Evolutionary conservation across 768 basidiomycete species (phyloP).

Genomic region (Crepidotus variabilis): DNA sequence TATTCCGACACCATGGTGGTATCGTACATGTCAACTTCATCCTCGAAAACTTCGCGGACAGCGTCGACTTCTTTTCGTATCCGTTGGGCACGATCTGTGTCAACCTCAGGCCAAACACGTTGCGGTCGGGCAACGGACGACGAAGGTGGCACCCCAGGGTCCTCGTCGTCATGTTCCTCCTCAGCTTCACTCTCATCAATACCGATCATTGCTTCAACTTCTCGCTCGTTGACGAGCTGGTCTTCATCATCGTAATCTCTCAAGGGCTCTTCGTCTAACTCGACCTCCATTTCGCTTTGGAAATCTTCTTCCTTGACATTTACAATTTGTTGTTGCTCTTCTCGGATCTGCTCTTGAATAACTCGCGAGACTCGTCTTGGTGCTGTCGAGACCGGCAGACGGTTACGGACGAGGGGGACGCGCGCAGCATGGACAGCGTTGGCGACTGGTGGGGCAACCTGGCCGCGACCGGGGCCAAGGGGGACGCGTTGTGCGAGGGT

Average conservation of each 20-base stretch:
- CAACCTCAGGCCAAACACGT: conserved; percentile 72
- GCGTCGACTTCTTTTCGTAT: conserved; percentile 62
- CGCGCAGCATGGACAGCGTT: conserved; percentile 34
- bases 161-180: conserved; percentile 26
- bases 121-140: conserved; percentile 35
- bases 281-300: conserved; percentile 64
- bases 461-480: conserved; percentile 53
- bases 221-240: conserved; percentile 45
- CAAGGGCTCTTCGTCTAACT: conserved; percentile 37
- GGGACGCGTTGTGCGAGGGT: conserved; percentile 68
- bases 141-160: conserved; percentile 19
- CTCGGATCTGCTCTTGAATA: conserved; percentile 35
- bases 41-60: conserved; percentile 65
- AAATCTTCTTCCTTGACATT: conserved; percentile 26
- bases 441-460: conserved; percentile 39
- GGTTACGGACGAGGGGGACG: conserved; percentile 27
- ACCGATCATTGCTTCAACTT: conserved; percentile 63
- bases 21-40: conserved; percentile 73
- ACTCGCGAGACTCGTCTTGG: conserved; percentile 38
- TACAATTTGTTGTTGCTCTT: conserved; percentile 38
- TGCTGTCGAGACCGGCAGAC: conserved; percentile 22
- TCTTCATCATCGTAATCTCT: conserved; percentile 39
- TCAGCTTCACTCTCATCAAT: conserved; percentile 44
- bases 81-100: conserved; percentile 54
- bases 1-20: conserved; percentile 98